A percentile compares a stretch with the other conserved stretches of the same genome.
These are phyloP conservation scores for Aspergillus tamarii DNA, from an alignment of 2,329 filamentous ascomycete species.

Conservation along the genomic window DNA sequence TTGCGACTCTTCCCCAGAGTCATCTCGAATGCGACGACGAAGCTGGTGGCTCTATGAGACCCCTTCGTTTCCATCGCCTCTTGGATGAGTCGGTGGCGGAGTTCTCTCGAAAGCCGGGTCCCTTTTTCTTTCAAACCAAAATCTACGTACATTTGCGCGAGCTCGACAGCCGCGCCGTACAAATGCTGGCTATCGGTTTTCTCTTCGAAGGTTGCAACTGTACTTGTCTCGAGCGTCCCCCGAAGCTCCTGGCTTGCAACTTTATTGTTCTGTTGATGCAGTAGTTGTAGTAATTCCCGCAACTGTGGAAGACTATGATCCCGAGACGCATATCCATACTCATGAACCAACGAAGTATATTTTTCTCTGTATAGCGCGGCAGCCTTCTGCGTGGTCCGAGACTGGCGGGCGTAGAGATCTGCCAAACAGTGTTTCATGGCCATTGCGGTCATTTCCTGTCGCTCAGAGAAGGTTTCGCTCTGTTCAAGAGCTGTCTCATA, in stretches of 20 bases:
- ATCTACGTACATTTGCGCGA: neutral
- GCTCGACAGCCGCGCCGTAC: neutral
- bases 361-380: constrained; percentile 1
- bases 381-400: neutral
- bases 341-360: neutral
- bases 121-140: neutral
- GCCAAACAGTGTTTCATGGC: neutral
- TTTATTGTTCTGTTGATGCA: neutral
- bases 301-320: neutral
- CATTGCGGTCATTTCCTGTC: neutral
- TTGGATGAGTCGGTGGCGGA: constrained; percentile 1
- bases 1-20: neutral
- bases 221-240: neutral
- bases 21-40: constrained; percentile 5
- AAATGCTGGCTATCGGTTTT: neutral
- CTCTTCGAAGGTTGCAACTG: neutral
- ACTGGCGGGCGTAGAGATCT: neutral
- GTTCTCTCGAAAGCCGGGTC: neutral
- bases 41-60: neutral
- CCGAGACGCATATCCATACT: neutral
- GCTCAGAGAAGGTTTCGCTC: neutral
- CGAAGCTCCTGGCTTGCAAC: neutral
- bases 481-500: neutral
- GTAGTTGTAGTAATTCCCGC: neutral
- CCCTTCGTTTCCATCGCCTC: neutral